These are phyloP conservation scores for Trichophyton benhamiae DNA, from an alignment of 2,329 filamentous ascomycete species.

Conservation along the genomic window DNA sequence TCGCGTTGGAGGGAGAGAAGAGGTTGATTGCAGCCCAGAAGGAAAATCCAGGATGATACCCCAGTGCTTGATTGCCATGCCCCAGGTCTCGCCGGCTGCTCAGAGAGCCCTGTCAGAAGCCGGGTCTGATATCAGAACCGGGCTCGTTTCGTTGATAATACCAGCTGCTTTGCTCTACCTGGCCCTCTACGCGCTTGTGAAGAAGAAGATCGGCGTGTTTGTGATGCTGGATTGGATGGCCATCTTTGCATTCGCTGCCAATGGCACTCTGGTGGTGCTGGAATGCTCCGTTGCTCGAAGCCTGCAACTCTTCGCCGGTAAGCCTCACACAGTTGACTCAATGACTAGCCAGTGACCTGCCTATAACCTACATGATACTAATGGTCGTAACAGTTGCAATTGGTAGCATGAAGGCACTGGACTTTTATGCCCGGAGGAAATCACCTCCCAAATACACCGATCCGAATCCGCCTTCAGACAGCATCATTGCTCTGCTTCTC, in stretches of 20 bases:
- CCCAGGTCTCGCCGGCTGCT: constrained; percentile 8
- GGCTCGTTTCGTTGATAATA: constrained; percentile 10
- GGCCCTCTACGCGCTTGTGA: constrained; percentile 13
- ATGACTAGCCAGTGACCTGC: neutral
- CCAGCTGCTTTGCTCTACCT: constrained; percentile 14
- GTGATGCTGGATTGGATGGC: constrained; percentile 9
- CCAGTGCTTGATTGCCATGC: neutral
- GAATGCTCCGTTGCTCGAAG: constrained; percentile 21
- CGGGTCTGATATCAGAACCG: constrained; percentile 5
- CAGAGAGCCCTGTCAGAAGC: constrained; percentile 6
- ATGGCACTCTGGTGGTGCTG: constrained; percentile 20
- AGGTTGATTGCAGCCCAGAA: neutral
- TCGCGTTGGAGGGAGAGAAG: neutral
- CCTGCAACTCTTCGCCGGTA: constrained; percentile 26
- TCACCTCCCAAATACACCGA: constrained; percentile 24
- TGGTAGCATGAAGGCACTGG: constrained; percentile 31
- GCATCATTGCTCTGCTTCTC: constrained; percentile 23
- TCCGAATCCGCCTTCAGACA: constrained; percentile 18
- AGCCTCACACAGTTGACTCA: constrained; percentile 6
- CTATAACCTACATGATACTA: neutral
- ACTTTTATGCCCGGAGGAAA: constrained; percentile 28
- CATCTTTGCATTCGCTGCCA: constrained; percentile 8
- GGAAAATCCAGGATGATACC: neutral
- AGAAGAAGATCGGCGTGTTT: constrained; percentile 9
- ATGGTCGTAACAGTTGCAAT: constrained; percentile 20